Conservation (phyloP, 306 rosid genomes). For the Spatholobus suberectus region DNA sequence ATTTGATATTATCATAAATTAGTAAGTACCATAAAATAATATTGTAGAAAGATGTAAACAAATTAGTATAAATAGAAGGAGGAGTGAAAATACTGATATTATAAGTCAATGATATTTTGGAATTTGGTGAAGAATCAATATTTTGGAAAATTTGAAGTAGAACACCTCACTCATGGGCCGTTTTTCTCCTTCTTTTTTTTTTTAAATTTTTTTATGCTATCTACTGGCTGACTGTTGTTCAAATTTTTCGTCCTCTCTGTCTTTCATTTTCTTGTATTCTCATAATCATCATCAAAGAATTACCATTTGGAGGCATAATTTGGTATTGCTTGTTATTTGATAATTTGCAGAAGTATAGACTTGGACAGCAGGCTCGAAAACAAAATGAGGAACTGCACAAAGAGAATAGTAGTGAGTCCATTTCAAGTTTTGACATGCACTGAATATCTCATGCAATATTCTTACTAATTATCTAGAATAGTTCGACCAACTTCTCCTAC, state of each 20-base stretch:
- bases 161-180: background rate
- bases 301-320: slow-evolving; percentile 13
- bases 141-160: background rate
- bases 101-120: background rate
- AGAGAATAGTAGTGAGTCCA: slow-evolving; percentile 60
- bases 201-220: background rate
- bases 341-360: slow-evolving; percentile 82
- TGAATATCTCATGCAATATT: background rate
- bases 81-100: background rate
- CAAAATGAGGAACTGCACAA: slow-evolving; percentile 63
- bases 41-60: background rate
- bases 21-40: background rate
- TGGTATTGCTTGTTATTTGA: slow-evolving; percentile 4
- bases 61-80: background rate
- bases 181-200: background rate
- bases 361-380: slow-evolving; percentile 70
- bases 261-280: background rate
- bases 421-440: background rate
- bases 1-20: background rate
- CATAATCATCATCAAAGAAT: background rate
- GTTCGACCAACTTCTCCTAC: background rate
- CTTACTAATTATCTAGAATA: background rate
- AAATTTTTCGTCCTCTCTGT: slow-evolving; percentile 4
- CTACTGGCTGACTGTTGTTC: background rate
- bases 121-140: slow-evolving; percentile 15